A percentile compares a stretch with the other conserved stretches of the same genome.
These are phyloP conservation scores for Coemansia guatemalensis DNA, from an alignment of 192 early-diverging fungal species.

Conservation along the genomic window DNA sequence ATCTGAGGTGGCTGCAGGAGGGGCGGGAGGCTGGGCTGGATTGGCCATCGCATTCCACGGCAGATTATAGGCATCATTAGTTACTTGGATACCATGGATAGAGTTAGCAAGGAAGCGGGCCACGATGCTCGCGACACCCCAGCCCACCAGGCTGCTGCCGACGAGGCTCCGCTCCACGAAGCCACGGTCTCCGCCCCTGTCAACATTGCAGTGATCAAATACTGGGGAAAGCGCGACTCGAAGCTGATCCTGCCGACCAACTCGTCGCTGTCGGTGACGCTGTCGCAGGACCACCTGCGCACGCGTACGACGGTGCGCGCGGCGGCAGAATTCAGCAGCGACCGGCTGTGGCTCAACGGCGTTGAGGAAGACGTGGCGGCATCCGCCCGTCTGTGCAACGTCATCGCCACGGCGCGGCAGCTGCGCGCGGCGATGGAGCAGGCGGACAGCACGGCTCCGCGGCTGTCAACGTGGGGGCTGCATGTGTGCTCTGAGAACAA, in stretches of 20 bases:
- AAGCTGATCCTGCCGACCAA: constrained; percentile 94
- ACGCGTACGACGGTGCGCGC: constrained; percentile 89
- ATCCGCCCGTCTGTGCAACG: constrained; percentile 82
- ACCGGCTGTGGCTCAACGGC: constrained; percentile 96
- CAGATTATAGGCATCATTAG: too few relatives aligned
- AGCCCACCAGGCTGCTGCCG: not conserved
- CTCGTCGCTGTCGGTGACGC: constrained; percentile 94
- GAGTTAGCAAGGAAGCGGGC: too few relatives aligned
- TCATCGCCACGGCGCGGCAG: constrained; percentile 72
- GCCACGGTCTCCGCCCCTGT: constrained; percentile 95
- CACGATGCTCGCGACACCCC: too few relatives aligned
- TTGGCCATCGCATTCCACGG: too few relatives aligned
- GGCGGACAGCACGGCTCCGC: constrained; percentile 14
- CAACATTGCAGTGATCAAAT: constrained; percentile 99
- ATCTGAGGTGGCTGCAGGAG: too few relatives aligned
- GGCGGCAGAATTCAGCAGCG: constrained; percentile 59
- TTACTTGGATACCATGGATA: too few relatives aligned
- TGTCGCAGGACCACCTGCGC: constrained; percentile 94
- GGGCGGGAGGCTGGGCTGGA: too few relatives aligned
- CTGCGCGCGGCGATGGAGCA: constrained; percentile 73
- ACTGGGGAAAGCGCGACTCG: constrained; percentile 97
- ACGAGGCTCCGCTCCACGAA: constrained; percentile 32
- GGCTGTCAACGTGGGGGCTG: constrained; percentile 64
- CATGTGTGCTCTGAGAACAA: constrained; percentile 98
- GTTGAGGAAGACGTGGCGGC: constrained; percentile 78